These are phyloP conservation scores for Solanum sitiens DNA, from an alignment of 257 asterid species.

Conservation along the genomic window DNA sequence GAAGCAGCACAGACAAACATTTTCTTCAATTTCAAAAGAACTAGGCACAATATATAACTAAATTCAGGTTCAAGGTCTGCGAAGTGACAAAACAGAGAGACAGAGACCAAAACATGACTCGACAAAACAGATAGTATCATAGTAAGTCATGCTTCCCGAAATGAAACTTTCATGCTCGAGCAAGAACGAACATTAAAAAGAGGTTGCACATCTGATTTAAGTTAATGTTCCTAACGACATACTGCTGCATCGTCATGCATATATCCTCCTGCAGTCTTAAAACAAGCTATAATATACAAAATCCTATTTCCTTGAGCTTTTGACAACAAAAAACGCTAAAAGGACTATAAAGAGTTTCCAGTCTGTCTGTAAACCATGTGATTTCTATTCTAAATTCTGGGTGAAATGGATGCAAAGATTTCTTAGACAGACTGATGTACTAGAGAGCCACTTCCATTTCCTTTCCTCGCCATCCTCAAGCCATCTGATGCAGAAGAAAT, in stretches of 20 bases:
- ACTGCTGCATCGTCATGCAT: background rate
- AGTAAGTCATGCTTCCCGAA: background rate
- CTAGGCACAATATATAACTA: background rate
- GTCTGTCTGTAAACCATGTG: background rate
- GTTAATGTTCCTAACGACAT: background rate
- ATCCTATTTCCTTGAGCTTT: background rate
- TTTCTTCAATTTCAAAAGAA: background rate
- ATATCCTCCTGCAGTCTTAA: background rate
- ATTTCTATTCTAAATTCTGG: background rate
- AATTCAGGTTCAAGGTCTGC: background rate
- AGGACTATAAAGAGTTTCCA: background rate
- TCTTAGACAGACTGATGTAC: constrained; percentile 2
- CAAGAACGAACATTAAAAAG: background rate
- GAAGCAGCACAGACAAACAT: background rate
- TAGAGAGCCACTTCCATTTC: constrained; percentile 31
- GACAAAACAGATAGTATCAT: background rate
- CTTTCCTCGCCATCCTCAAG: constrained; percentile 22
- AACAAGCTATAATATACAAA: background rate
- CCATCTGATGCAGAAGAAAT: constrained; percentile 10
- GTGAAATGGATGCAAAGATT: background rate
- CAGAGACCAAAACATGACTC: background rate
- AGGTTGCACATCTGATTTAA: background rate
- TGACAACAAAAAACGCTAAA: background rate
- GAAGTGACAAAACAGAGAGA: background rate
- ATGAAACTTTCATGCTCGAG: background rate